Evolutionary conservation across 768 basidiomycete genomes (phyloP).

Genomic region (Pholiota microspora): DNA sequence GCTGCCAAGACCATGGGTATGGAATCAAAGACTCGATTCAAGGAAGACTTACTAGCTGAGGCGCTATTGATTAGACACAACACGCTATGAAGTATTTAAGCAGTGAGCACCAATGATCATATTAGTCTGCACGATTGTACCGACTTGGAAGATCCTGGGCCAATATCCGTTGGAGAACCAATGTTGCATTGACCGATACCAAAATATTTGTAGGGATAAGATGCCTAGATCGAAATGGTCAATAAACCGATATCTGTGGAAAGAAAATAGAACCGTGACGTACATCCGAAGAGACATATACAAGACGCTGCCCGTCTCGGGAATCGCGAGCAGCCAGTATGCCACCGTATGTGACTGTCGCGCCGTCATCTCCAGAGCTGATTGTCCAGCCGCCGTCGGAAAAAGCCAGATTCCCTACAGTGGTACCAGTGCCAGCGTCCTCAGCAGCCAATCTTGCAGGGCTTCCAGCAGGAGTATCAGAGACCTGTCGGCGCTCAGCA

Average conservation of each 20-base stretch:
- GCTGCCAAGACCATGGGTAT: neutral
- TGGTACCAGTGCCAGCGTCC: neutral
- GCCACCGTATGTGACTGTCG: neutral
- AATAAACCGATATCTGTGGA: neutral
- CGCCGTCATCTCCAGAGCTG: neutral
- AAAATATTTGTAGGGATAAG: neutral
- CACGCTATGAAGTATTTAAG: neutral
- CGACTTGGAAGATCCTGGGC: conserved; percentile 5
- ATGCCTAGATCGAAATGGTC: neutral
- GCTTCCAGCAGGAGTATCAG: neutral
- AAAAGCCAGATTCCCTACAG: conserved; percentile 2
- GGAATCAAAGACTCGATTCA: neutral
- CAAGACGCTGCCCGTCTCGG: conserved; percentile 1
- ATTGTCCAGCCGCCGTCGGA: neutral
- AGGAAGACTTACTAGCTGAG: neutral
- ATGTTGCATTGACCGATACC: conserved; percentile 3
- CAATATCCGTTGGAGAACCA: neutral
- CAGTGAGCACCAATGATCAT: neutral
- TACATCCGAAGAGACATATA: neutral
- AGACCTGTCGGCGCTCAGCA: conserved; percentile 4
- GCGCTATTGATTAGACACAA: conserved; percentile 4
- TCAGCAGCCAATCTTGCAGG: neutral
- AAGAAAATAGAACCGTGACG: neutral
- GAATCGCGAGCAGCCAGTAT: neutral
- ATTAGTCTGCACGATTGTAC: neutral